Evolutionary conservation across 129 eudicot species (phyloP), one percentile per base, ranked within the genome.

Genomic region (Pittosporum tobira): DNA sequence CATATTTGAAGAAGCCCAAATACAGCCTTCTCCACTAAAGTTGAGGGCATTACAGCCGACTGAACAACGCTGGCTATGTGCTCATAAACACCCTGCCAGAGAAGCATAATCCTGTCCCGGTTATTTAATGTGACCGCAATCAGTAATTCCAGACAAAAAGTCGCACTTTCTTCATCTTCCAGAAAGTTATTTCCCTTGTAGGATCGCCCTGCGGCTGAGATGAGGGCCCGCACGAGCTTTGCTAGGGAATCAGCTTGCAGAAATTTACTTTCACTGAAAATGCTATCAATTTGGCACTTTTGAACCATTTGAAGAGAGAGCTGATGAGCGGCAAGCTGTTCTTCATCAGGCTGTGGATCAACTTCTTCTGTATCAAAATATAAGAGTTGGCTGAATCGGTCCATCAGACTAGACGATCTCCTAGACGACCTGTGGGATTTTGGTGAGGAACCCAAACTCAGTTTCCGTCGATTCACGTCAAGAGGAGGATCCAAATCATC

Each of bases 261-360:
- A 72, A 82, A 86, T 63, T 86, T 86, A 75, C 87, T 79, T 52
- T 86, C 95, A 2, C 87, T 86, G 57, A 86, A 86, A 25, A 82
- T 86, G 58, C 80, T 82, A 59, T 86, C 87, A 21, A 86, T 79
- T 37, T 82, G 95, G 61, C 95, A 86, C 67, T 82, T 79, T 50
- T 86, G 90, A 49, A 86, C 77, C 21, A 87, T 86, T 66, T 82
- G 84, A 34, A 86, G 91, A 24, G 87, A 79, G 36, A 84, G 87
- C 61, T 82, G 90, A 60, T 82, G 95, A 63, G 95, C 95, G 54
- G 91, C 95, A 59, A 86, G 90, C 53, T 86, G 90, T 71, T 82
- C 87, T 21, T 86, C 91, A n/a, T 91, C 76, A 26, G 95, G 95
- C 55, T 85, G 89, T 31, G 83, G 79, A 42, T 79, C 69, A 13